Evolutionary conservation across 768 basidiomycete species (phyloP).

Genomic region (Stropharia rugosoannulata): DNA sequence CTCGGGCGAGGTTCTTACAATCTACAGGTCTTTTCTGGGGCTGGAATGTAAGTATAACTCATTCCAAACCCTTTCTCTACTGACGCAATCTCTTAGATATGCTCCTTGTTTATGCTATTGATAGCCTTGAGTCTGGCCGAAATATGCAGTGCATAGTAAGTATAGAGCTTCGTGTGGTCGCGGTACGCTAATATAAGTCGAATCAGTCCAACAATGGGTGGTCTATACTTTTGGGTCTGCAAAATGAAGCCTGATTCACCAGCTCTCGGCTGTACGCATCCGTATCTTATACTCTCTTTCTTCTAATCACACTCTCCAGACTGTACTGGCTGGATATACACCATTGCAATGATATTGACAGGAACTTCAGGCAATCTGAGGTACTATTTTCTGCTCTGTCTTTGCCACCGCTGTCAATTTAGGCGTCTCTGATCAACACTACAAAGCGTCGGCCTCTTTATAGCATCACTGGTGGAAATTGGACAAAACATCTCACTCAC

Average conservation of each 20-base stretch:
- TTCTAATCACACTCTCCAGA: slow-evolving; percentile 17
- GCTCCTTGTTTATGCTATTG: slow-evolving; percentile 57
- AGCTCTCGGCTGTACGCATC: slow-evolving; percentile 47
- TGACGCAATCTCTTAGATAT: slow-evolving; percentile 32
- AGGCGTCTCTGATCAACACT: not conserved
- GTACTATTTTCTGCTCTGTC: slow-evolving; percentile 19
- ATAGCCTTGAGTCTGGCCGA: slow-evolving; percentile 57
- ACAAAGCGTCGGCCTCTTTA: slow-evolving; percentile 47
- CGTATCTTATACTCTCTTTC: not conserved
- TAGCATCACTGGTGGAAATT: slow-evolving; percentile 55
- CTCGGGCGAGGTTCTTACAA: not conserved
- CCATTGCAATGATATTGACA: slow-evolving; percentile 60
- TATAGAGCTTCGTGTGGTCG: not conserved
- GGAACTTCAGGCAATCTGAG: slow-evolving; percentile 59
- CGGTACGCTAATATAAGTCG: not conserved
- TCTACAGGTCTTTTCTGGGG: slow-evolving; percentile 50
- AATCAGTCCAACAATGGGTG: slow-evolving; percentile 52
- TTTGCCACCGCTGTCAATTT: not conserved
- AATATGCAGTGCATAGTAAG: slow-evolving; percentile 59
- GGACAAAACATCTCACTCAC: slow-evolving; percentile 41
- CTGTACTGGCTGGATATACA: slow-evolving; percentile 57
- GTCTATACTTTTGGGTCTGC: slow-evolving; percentile 64
- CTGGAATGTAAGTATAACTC: slow-evolving; percentile 47
- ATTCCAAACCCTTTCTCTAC: not conserved
- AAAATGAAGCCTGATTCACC: slow-evolving; percentile 56